These are phyloP conservation scores for Dentipellis sp. DNA, from an alignment of 768 basidiomycete species.

Conservation along the genomic window DNA sequence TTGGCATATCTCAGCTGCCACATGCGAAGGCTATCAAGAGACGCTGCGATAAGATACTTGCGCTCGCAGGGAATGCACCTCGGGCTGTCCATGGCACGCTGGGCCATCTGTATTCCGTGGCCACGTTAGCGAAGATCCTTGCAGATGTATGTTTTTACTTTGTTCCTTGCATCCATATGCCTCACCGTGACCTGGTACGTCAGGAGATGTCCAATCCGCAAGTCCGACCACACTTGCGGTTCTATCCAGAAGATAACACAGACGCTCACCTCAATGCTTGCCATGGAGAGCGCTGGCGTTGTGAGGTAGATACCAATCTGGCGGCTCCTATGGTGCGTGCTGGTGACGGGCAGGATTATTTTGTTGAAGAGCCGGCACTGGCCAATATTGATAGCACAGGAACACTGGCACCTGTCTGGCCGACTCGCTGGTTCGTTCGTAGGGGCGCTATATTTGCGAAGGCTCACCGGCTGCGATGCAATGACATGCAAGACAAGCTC, in stretches of 20 bases:
- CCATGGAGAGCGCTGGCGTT: constrained; percentile 2
- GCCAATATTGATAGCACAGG: constrained; percentile 3
- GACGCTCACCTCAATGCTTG: background rate
- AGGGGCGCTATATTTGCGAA: background rate
- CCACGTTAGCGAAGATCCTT: background rate
- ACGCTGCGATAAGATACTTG: background rate
- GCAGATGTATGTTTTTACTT: background rate
- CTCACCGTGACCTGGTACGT: too few species aligned
- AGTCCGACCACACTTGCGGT: constrained; percentile 2
- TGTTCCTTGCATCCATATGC: too few species aligned
- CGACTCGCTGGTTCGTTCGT: background rate
- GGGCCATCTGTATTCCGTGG: background rate
- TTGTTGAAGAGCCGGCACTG: constrained; percentile 10
- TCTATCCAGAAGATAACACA: background rate
- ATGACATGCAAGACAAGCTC: too few species aligned
- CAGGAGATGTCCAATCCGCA: constrained; percentile 11
- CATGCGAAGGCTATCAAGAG: background rate
- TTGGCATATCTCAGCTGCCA: background rate
- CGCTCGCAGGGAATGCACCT: too few species aligned
- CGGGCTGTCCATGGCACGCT: too few species aligned
- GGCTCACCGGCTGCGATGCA: background rate
- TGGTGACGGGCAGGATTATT: constrained; percentile 8
- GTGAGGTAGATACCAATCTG: constrained; percentile 2
- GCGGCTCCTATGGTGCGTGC: constrained; percentile 8
- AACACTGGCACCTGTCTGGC: background rate